Conservation (phyloP, 2,329 filamentous ascomycete genomes). For the Dactylellina parvicollis region DNA sequence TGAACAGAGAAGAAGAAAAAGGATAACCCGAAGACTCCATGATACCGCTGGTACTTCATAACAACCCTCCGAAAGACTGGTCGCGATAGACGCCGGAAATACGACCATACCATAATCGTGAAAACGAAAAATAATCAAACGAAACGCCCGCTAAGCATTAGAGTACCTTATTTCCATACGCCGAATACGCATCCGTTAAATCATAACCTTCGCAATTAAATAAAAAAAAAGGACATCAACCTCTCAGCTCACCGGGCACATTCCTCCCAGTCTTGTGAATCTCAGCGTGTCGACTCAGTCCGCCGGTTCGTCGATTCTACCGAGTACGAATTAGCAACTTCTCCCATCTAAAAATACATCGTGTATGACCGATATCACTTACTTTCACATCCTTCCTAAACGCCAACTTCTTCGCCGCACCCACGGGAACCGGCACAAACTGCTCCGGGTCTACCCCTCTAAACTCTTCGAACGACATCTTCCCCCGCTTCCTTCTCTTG, state of each 20-base stretch:
- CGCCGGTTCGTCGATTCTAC: constrained; percentile 31
- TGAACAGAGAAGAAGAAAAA: background rate
- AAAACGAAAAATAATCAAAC: too few species aligned
- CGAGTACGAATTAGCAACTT: constrained; percentile 7
- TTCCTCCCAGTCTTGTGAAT: constrained; percentile 27
- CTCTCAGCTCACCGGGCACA: constrained; percentile 35
- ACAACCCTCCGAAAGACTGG: too few species aligned
- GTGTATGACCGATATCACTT: background rate
- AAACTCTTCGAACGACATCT: constrained; percentile 34
- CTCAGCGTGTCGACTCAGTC: constrained; percentile 26
- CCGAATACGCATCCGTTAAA: too few species aligned
- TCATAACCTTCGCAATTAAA: too few species aligned
- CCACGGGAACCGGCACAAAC: constrained; percentile 12
- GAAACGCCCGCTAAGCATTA: background rate
- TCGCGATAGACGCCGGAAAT: too few species aligned
- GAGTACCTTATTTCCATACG: background rate
- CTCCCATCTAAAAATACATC: background rate
- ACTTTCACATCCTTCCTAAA: constrained; percentile 37
- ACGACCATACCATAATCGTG: too few species aligned
- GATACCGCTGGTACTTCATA: too few species aligned
- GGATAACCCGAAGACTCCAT: too few species aligned
- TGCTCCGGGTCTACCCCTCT: constrained; percentile 19
- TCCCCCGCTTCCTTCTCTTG: constrained; percentile 15
- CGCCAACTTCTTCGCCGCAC: constrained; percentile 11
- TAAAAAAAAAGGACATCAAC: background rate